Percentiles rank a stretch among this genome's conserved stretches.
These are phyloP conservation scores for Microsporum canis DNA, from an alignment of 2,329 filamentous ascomycete species.

Conservation along the genomic window DNA sequence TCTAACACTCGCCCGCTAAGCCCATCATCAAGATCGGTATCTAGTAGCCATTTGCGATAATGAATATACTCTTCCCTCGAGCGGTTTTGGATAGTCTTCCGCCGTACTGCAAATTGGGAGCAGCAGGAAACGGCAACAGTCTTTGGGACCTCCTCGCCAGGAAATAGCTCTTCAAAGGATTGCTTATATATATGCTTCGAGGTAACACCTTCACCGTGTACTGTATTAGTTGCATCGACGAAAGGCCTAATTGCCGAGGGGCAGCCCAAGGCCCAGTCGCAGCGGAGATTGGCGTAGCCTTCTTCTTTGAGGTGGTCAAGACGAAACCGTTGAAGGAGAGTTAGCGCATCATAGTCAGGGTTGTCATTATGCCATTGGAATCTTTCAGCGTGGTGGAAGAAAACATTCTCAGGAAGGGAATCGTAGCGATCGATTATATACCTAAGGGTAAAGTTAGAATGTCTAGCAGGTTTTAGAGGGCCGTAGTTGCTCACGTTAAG, in stretches of 20 bases:
- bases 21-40: slow-evolving; percentile 45
- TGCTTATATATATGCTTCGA: slow-evolving; percentile 27
- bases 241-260: slow-evolving; percentile 47
- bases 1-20: slow-evolving; percentile 53
- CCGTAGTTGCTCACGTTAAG: slow-evolving; percentile 30
- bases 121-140: slow-evolving; percentile 52
- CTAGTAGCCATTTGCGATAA: slow-evolving; percentile 50
- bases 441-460: neutral
- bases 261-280: slow-evolving; percentile 47
- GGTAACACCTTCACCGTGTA: slow-evolving; percentile 33
- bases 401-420: slow-evolving; percentile 45
- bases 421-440: slow-evolving; percentile 55
- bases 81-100: slow-evolving; percentile 44
- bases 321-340: slow-evolving; percentile 42
- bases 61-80: slow-evolving; percentile 44
- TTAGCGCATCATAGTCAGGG: slow-evolving; percentile 39
- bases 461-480: neutral
- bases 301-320: slow-evolving; percentile 40
- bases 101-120: slow-evolving; percentile 51
- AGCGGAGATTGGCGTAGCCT: slow-evolving; percentile 52
- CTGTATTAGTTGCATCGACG: slow-evolving; percentile 31
- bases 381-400: slow-evolving; percentile 50
- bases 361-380: slow-evolving; percentile 50
- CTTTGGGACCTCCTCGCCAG: slow-evolving; percentile 33
- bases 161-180: slow-evolving; percentile 40